Base-by-base conservation (phyloP, 139 green algal species). In the Penium margaritaceum region DNA sequence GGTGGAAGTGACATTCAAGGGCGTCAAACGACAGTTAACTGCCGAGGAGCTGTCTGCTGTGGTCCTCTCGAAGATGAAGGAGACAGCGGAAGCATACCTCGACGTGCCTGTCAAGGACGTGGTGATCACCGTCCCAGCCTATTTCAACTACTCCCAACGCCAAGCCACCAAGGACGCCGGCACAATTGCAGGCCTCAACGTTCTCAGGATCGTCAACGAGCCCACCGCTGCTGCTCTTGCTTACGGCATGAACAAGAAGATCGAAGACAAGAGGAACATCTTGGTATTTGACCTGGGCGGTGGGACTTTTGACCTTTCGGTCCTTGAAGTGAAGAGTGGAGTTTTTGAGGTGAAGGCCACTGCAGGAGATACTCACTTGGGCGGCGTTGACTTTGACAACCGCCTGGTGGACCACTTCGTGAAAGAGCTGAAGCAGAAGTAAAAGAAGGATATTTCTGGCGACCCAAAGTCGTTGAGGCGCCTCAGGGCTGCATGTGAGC, bases 271-370 rank as follows among this genome's bases (percentile, higher is more conserved):
- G 14, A 54, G 14, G 12, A 15, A 12, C 43, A 54, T 81, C 29
- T 61, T 84, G 15, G 77, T 97, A 80, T 97, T 97, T 80, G 92
- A 85, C 67, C 72, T 85, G 29, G 79, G 79, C 29, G 79, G 79
- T 29, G 79, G 81, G 43, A 77, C 70, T 3, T 77, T 77, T 30
- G 70, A 77, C 47, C 57, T 77, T 7, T 77, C 70, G n/a, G 27
- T 82, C 19, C 43, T 85, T 34, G 86, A 94, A 83, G 90, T 97
- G 19, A 91, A 91, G n/a, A 93, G 97, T 75, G 94, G 94, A 60
- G 94, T 97, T 55, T 97, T 99, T 75, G 94, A 97, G 85, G 90
- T 98, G 63, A 96, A 96, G 88, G 82, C 91, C 73, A 97, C 92
- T 14, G 89, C 91, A 46, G 93, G 93, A 63, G 93, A 98, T 84